Base-by-base conservation (phyloP, 768 basidiomycete genomes). In the Leccinum sublutescens region DNA sequence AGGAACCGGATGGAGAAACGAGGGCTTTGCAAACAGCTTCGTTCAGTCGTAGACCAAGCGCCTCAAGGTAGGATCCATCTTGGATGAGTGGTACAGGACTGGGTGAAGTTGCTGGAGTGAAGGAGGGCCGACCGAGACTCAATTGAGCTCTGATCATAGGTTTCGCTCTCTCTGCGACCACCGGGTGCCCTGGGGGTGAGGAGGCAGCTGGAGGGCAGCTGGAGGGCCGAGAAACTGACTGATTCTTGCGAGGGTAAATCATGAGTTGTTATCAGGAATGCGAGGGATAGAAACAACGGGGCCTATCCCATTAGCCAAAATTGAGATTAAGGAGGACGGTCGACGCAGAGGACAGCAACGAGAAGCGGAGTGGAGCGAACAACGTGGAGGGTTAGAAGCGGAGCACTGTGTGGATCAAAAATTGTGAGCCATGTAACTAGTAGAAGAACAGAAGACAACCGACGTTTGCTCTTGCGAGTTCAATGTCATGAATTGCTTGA, bases 21-120 rank as follows among this genome's bases (percentile, higher is more conserved):
- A 93, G 77, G 3, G 89, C 86, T 74, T 83, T 89, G 56, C 89
- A 88, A 14, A 91, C 88, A 0, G 88, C 89, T 72, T 93, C 91
- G 67, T 87, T 91, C 49, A 93, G 77, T 68, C 88, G 91, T 56
- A 91, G 77, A 64, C 86, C 80, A 49, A 93, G 82, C 58, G 85
- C 82, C 69, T 91, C 87, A 55, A 92, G 78, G 73, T 91, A 93
- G 12, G 89, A 89, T 57, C 87, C 88, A 71, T 92, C 90, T 64
- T 90, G 90, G 31, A 87, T 74, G 33, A 86, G 80, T 8, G 82
- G 77, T 4, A 78, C 69, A 3, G 78, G 67, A 50, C 65, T 66
- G 1, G 75, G 63, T 4, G 77, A 67, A 15, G 74, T 62, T 5
- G 75, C 64, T 17, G 64, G 63, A 0, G 79, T 73, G 31, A 68